Percentiles rank a stretch among this genome's conserved stretches.
phyloP scores from a whole-genome alignment of 1,139 yeast species.

The Zygosaccharomyces sapae region DNA sequence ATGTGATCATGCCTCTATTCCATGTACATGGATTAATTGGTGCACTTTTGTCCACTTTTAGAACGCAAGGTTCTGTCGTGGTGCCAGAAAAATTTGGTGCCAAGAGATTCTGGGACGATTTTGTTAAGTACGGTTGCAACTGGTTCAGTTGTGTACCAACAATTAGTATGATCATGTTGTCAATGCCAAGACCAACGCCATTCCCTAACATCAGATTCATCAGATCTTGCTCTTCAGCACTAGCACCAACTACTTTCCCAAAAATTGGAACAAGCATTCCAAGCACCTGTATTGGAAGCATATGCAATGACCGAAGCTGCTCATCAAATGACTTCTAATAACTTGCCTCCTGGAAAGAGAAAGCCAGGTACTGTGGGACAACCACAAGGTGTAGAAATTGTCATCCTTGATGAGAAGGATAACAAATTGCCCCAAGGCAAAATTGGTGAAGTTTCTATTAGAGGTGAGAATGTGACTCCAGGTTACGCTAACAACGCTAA shows the following conservation, averaged over 20 bases:
- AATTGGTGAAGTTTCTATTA: constrained; percentile 62
- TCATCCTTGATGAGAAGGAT: constrained; percentile 49
- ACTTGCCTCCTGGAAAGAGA: constrained; percentile 57
- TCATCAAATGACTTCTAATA: constrained; percentile 69
- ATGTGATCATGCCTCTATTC: constrained; percentile 67
- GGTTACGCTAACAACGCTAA: constrained; percentile 65
- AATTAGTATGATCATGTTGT: constrained; percentile 58
- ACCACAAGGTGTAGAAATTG: constrained; percentile 63
- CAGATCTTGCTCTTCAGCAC: constrained; percentile 63
- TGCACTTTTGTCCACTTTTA: constrained; percentile 55
- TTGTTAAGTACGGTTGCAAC: constrained; percentile 45
- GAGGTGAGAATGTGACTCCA: constrained; percentile 60
- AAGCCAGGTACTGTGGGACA: constrained; percentile 68
- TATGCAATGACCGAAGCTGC: constrained; percentile 77
- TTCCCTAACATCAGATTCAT: constrained; percentile 56
- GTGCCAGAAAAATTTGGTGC: constrained; percentile 61
- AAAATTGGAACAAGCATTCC: constrained; percentile 49
- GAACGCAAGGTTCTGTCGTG: constrained; percentile 55
- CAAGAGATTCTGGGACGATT: constrained; percentile 53
- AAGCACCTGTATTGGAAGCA: constrained; percentile 66
- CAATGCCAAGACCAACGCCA: constrained; percentile 45
- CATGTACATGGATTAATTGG: constrained; percentile 69
- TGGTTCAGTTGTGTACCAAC: constrained; percentile 79
- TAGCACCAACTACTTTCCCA: constrained; percentile 60
- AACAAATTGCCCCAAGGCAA: constrained; percentile 45